Conservation (phyloP, 2,329 filamentous ascomycete species). For the Leptographium lundbergii region DNA sequence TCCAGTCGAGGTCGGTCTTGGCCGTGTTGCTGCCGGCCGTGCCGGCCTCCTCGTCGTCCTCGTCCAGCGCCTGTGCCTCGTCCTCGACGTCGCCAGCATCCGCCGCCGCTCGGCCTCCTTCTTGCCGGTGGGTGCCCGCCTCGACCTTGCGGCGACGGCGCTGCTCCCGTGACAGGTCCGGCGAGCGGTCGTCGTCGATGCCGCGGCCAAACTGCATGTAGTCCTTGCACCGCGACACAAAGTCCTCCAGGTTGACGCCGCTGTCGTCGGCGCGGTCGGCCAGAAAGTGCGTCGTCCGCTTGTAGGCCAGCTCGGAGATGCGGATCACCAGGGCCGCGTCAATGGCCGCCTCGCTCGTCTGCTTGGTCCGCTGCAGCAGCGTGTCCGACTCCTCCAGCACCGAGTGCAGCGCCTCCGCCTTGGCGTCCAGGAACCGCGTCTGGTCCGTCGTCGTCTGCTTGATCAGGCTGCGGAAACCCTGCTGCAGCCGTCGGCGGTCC, state of each 20-base stretch:
- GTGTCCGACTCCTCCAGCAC: constrained; percentile 55
- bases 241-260: constrained; percentile 80
- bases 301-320: constrained; percentile 67
- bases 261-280: constrained; percentile 54
- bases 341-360: constrained; percentile 81
- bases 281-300: constrained; percentile 62
- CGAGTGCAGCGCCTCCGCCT: constrained; percentile 51
- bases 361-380: constrained; percentile 57
- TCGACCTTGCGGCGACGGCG: constrained; percentile 30
- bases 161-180: constrained; percentile 37
- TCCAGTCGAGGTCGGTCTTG: constrained; percentile 76
- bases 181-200: constrained; percentile 36
- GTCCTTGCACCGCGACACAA: constrained; percentile 76
- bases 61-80: constrained; percentile 14
- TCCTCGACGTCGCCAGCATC: constrained; percentile 43
- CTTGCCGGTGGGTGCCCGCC: constrained; percentile 21
- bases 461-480: constrained; percentile 29
- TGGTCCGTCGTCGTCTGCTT: constrained; percentile 45
- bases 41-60: constrained; percentile 44
- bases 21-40: constrained; percentile 53
- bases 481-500: constrained; percentile 50
- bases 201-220: constrained; percentile 66
- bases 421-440: constrained; percentile 55
- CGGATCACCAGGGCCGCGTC: constrained; percentile 79
- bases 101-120: constrained; percentile 26